A percentile compares a stretch with the other conserved stretches of the same genome.
Evolutionary conservation across 805 yeast species (phyloP).

Genomic region (Yarrowia yakushimensis): DNA sequence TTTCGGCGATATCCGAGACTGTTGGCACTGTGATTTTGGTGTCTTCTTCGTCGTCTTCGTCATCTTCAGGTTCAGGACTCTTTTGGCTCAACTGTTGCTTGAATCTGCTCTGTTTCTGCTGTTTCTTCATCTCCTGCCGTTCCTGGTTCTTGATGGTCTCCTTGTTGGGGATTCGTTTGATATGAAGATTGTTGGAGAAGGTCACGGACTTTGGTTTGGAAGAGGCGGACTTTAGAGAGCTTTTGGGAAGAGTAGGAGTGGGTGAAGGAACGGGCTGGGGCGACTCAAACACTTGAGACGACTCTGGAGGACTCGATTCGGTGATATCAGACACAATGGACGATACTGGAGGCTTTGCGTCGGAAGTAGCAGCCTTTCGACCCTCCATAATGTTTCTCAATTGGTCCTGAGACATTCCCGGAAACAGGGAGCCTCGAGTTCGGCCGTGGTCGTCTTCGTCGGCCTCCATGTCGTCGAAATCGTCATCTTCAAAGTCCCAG

Average conservation of each 20-base stretch:
- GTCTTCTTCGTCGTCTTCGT: background rate
- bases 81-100: background rate
- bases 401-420: background rate
- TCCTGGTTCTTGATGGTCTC: slow-evolving; percentile 19
- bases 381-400: slow-evolving; percentile 4
- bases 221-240: background rate
- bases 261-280: background rate
- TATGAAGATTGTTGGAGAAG: slow-evolving; percentile 5
- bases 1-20: background rate
- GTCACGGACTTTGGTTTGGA: slow-evolving; percentile 7
- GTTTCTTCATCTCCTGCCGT: background rate
- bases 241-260: background rate
- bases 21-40: background rate
- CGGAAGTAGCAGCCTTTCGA: background rate
- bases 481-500: slow-evolving; percentile 21
- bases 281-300: background rate
- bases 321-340: background rate
- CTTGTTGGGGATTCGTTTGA: slow-evolving; percentile 22
- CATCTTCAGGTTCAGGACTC: background rate
- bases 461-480: background rate
- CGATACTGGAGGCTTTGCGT: background rate
- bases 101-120: slow-evolving; percentile 7
- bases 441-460: slow-evolving; percentile 24
- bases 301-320: background rate
- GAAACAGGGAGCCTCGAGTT: slow-evolving; percentile 20